Conservation (phyloP, 2,329 filamentous ascomycete species). For the Penicillium brevicompactum region DNA sequence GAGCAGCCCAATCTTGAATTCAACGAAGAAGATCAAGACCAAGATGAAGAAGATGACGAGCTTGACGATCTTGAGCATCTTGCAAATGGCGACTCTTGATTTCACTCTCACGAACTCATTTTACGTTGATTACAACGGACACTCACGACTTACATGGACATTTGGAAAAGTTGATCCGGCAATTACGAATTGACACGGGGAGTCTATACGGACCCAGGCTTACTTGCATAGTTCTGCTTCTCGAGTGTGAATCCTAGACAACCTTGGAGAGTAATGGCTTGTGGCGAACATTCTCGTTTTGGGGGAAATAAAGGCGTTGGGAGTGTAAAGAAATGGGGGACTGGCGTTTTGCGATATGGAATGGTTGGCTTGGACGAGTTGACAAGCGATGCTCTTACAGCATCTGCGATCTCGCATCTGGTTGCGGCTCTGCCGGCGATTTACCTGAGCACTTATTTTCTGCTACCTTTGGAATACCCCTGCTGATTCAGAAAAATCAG, state of each 20-base stretch:
- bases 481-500: neutral
- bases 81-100: conserved; percentile 1
- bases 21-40: conserved; percentile 8
- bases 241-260: neutral
- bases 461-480: neutral
- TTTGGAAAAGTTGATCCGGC: neutral
- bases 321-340: neutral
- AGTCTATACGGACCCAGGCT: neutral
- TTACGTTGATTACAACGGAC: neutral
- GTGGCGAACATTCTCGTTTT: neutral
- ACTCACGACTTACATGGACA: neutral
- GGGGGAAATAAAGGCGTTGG: neutral
- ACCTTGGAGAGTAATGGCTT: neutral
- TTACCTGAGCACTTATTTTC: neutral
- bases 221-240: neutral
- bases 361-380: neutral
- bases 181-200: neutral
- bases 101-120: neutral
- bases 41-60: conserved; percentile 10
- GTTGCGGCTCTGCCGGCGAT: neutral
- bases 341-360: neutral
- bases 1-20: neutral
- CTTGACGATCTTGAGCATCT: conserved; percentile 11
- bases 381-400: neutral
- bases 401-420: neutral